These are phyloP conservation scores for Taphrina deformans DNA, from an alignment of 1,139 yeast species.

Conservation along the genomic window DNA sequence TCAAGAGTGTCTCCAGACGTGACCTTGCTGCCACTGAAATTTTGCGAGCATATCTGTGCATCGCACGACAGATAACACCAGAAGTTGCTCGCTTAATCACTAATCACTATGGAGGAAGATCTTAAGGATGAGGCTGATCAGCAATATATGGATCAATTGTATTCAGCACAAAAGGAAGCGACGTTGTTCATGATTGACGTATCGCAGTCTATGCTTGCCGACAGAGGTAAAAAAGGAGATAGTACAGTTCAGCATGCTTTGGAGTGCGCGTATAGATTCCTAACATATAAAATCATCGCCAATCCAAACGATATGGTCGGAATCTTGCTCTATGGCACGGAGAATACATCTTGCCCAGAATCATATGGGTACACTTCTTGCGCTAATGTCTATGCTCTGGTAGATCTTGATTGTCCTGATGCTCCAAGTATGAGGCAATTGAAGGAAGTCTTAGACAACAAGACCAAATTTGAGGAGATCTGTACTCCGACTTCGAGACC, in stretches of 20 bases:
- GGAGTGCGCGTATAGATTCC: constrained; percentile 43
- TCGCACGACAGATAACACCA: too few relatives aligned
- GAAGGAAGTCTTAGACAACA: constrained; percentile 40
- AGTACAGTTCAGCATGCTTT: constrained; percentile 41
- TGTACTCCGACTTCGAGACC: constrained; percentile 36
- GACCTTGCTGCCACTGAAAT: too few relatives aligned
- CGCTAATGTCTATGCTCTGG: constrained; percentile 39
- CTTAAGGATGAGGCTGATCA: constrained; percentile 5
- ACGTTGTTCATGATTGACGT: constrained; percentile 46
- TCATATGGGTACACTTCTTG: constrained; percentile 10
- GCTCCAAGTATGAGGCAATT: constrained; percentile 42
- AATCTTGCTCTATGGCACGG: constrained; percentile 44
- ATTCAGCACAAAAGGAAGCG: constrained; percentile 44
- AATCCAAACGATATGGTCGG: constrained; percentile 45
- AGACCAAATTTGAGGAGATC: constrained; percentile 34
- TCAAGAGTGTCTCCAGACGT: too few relatives aligned
- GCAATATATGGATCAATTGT: constrained; percentile 23
- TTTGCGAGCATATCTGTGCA: too few relatives aligned
- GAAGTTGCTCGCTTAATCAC: too few relatives aligned
- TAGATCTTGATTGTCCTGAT: constrained; percentile 44
- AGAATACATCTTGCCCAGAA: constrained; percentile 37
- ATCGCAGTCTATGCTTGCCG: constrained; percentile 43
- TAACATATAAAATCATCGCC: constrained; percentile 43
- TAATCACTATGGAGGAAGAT: constrained; percentile 2
- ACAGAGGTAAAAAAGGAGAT: neutral